These are phyloP conservation scores for Suillus plorans DNA, from an alignment of 768 basidiomycete species.

Conservation along the genomic window DNA sequence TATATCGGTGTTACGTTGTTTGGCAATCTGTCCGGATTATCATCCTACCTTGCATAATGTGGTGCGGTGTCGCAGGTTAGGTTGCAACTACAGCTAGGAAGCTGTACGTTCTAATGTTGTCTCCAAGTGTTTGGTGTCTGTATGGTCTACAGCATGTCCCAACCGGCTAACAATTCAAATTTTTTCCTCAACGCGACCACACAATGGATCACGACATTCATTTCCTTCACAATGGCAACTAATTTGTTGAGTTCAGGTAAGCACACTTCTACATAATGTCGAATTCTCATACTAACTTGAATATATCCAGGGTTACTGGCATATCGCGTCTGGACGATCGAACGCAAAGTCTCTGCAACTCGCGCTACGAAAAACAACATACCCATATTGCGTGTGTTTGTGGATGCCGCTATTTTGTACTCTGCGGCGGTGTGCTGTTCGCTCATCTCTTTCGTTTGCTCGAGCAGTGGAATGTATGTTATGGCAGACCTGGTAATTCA, in stretches of 20 bases:
- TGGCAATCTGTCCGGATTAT: background rate
- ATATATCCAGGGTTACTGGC: background rate
- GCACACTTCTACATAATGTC: background rate
- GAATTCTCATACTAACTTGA: background rate
- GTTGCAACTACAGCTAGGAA: background rate
- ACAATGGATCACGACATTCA: background rate
- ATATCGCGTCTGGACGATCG: background rate
- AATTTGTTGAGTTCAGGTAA: background rate
- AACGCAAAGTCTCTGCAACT: background rate
- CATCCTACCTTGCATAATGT: background rate
- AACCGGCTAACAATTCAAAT: background rate
- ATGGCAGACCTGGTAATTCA: background rate
- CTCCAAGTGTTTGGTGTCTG: background rate
- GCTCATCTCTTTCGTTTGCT: background rate
- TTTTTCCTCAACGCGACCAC: background rate
- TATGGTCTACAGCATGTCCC: background rate
- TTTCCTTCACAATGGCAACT: background rate
- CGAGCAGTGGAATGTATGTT: background rate
- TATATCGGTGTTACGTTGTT: background rate
- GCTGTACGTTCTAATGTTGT: background rate
- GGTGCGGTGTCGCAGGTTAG: background rate
- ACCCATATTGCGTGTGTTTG: background rate
- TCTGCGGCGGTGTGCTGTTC: background rate
- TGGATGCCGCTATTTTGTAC: background rate
- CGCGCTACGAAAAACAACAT: background rate